Conservation (phyloP, 2,329 filamentous ascomycete genomes). For the Cladophialophora immunda region DNA sequence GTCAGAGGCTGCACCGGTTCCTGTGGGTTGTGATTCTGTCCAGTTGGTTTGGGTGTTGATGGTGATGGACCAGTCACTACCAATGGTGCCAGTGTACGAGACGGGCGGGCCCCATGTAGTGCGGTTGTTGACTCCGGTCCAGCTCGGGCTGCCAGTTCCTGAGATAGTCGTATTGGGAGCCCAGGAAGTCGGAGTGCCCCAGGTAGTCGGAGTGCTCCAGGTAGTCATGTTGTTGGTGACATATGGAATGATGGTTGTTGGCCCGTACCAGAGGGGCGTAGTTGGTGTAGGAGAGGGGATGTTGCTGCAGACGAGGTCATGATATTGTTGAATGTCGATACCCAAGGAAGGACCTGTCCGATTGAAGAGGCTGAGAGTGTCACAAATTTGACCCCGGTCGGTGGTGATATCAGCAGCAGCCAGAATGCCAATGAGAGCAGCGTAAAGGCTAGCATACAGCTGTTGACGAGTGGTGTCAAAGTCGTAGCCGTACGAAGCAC, state of each 20-base stretch:
- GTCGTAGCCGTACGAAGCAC: conserved; percentile 31
- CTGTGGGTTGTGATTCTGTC: conserved; percentile 16
- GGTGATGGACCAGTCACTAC: conserved; percentile 24
- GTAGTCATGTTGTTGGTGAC: conserved; percentile 28
- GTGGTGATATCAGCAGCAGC: conserved; percentile 30
- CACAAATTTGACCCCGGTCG: conserved; percentile 34
- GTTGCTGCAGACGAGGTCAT: conserved; percentile 31
- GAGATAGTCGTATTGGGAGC: conserved; percentile 24
- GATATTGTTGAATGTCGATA: conserved; percentile 31
- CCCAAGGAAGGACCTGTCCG: conserved; percentile 30
- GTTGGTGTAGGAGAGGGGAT: conserved; percentile 27
- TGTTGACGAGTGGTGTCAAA: conserved; percentile 33
- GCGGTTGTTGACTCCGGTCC: conserved; percentile 16
- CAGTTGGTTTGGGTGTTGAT: conserved; percentile 21
- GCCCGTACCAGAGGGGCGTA: conserved; percentile 18
- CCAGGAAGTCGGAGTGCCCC: conserved; percentile 24
- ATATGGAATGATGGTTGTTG: conserved; percentile 25
- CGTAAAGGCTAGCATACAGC: conserved; percentile 30
- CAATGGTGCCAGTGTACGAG: conserved; percentile 24
- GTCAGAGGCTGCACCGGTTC: conserved; percentile 19
- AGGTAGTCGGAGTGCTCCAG: conserved; percentile 27
- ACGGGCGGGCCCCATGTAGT: conserved; percentile 27
- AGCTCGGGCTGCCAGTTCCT: conserved; percentile 9
- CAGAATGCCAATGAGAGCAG: conserved; percentile 34
- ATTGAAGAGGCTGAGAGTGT: conserved; percentile 35